A percentile compares a stretch with the other conserved stretches of the same genome.
phyloP scores from a whole-genome alignment of 1,139 yeast genomes.

The Yamadazyma songkhlaensis region DNA sequence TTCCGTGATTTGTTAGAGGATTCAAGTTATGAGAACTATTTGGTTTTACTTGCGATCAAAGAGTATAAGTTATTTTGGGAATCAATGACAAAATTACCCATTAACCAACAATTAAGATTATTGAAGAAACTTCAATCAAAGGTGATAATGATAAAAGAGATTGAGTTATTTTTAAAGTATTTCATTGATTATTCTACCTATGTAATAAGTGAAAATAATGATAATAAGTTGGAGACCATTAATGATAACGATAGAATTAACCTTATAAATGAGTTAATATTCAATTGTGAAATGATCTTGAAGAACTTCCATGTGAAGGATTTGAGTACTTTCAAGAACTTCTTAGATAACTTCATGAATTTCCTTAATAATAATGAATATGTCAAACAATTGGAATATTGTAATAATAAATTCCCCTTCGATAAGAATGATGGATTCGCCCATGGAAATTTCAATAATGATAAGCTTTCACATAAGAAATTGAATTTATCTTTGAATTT shows the following conservation, averaged over 20 bases:
- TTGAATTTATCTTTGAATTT: conserved; percentile 11
- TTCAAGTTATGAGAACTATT: conserved; percentile 11
- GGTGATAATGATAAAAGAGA: conserved; percentile 7
- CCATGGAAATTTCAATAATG: not conserved
- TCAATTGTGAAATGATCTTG: conserved; percentile 14
- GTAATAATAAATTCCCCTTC: conserved; percentile 12
- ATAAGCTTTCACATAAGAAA: conserved; percentile 9
- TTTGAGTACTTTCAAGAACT: conserved; percentile 10
- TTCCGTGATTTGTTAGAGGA: conserved; percentile 17
- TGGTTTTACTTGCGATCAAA: conserved; percentile 8
- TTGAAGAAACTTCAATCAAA: conserved; percentile 12
- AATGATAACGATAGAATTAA: too few species aligned
- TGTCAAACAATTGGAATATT: conserved; percentile 15
- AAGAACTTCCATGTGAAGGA: conserved; percentile 8
- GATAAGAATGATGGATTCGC: not conserved
- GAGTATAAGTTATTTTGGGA: conserved; percentile 13
- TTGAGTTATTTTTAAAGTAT: conserved; percentile 8
- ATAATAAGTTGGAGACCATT: conserved; percentile 4
- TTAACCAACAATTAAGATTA: conserved; percentile 13
- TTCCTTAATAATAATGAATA: conserved; percentile 11
- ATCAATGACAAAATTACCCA: conserved; percentile 10
- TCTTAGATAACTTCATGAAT: conserved; percentile 9
- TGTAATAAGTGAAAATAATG: conserved; percentile 10
- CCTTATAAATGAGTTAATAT: conserved; percentile 14
- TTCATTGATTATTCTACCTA: conserved; percentile 11